Evolutionary conservation across 306 rosid species (phyloP).

Genomic region (Cyclanthera cordifolia): DNA sequence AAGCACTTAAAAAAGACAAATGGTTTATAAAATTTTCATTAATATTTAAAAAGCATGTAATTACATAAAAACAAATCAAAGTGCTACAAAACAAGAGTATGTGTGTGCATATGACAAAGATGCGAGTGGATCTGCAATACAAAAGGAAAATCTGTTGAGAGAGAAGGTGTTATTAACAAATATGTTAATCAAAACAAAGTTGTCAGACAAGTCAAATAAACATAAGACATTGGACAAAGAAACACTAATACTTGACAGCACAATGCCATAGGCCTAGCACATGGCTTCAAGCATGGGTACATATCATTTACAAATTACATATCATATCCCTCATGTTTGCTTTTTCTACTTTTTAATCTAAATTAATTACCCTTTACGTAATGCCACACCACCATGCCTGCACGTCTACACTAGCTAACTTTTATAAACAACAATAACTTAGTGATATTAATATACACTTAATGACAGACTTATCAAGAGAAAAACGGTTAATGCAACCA

Average conservation of each 20-base stretch:
- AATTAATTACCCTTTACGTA: not conserved
- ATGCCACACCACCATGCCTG: no score
- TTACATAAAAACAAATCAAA: not conserved
- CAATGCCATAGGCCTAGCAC: not conserved
- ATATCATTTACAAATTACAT: not conserved
- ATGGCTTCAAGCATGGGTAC: slow-evolving; percentile 7
- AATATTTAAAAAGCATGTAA: not conserved
- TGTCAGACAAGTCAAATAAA: slow-evolving; percentile 9
- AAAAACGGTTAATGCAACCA: no score
- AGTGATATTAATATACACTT: no score
- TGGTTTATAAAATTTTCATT: not conserved
- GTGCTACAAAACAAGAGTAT: slow-evolving; percentile 2
- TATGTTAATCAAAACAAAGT: slow-evolving; percentile 6
- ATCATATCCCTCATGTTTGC: not conserved
- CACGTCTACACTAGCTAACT: not conserved
- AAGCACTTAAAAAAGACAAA: not conserved
- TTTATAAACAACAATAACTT: no score
- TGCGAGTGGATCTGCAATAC: not conserved
- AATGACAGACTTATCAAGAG: no score
- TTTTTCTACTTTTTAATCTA: not conserved
- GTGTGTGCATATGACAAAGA: not conserved
- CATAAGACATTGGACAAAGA: not conserved
- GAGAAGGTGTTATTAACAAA: not conserved
- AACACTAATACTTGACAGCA: not conserved
- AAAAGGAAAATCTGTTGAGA: not conserved